phyloP scores from a whole-genome alignment of 2,329 filamentous ascomycete genomes.

The Paracoccidioides brasiliensis region DNA sequence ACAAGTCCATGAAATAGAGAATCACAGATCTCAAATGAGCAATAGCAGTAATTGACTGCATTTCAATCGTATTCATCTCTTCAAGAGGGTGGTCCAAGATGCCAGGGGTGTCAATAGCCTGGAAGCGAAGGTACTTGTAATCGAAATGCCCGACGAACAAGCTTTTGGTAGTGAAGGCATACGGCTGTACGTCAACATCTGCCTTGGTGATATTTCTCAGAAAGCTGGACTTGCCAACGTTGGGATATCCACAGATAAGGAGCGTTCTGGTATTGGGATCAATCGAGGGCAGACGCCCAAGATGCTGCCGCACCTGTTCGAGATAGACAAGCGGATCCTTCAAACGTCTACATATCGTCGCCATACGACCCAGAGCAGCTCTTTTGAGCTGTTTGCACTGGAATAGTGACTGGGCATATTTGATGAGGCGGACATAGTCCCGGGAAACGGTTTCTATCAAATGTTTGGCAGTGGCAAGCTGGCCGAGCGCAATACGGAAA shows the following conservation, averaged over 20 bases:
- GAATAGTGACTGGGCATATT: conserved; percentile 93
- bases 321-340: conserved; percentile 93
- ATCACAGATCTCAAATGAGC: conserved; percentile 91
- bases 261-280: conserved; percentile 95
- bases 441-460: conserved; percentile 90
- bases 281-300: conserved; percentile 94
- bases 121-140: conserved; percentile 83
- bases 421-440: conserved; percentile 90
- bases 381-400: conserved; percentile 99
- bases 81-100: conserved; percentile 94
- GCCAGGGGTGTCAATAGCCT: conserved; percentile 96
- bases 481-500: conserved; percentile 91
- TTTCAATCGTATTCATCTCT: conserved; percentile 99
- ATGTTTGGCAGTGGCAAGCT: conserved; percentile 90
- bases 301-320: conserved; percentile 91
- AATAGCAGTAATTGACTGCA: conserved; percentile 97
- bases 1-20: conserved; percentile 96
- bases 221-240: conserved; percentile 95
- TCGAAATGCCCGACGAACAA: conserved; percentile 97
- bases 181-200: conserved; percentile 93
- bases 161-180: conserved; percentile 96
- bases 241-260: conserved; percentile 93
- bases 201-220: conserved; percentile 81
- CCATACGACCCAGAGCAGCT: conserved; percentile 93
- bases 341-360: conserved; percentile 84